phyloP scores from a whole-genome alignment of 2,329 filamentous ascomycete species.

The Diaporthe nobilis region DNA sequence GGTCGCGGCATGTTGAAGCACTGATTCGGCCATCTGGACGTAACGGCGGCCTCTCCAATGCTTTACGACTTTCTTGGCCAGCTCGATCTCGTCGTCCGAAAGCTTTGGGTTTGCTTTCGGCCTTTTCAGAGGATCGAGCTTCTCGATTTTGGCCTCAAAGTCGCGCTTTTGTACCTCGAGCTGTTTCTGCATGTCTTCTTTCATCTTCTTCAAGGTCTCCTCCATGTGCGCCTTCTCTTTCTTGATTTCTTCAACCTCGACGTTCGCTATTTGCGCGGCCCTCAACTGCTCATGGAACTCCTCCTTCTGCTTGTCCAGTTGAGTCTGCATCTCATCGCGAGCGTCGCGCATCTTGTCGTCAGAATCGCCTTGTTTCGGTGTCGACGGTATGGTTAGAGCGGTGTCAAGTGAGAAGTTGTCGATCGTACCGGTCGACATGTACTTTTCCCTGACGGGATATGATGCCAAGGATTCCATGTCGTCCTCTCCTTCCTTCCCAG shows the following conservation, averaged over 20 bases:
- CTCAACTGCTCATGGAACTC: slow-evolving; percentile 85
- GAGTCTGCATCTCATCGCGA: slow-evolving; percentile 85
- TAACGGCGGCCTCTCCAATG: slow-evolving; percentile 90
- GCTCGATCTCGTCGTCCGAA: slow-evolving; percentile 78
- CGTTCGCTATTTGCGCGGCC: slow-evolving; percentile 78
- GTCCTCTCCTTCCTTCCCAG: slow-evolving; percentile 83
- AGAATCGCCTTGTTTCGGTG: slow-evolving; percentile 82
- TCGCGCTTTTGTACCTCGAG: slow-evolving; percentile 85
- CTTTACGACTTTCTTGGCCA: slow-evolving; percentile 75
- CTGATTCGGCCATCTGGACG: slow-evolving; percentile 92
- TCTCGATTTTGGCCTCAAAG: slow-evolving; percentile 87
- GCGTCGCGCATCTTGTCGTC: slow-evolving; percentile 82
- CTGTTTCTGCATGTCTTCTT: slow-evolving; percentile 90
- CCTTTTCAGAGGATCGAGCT: slow-evolving; percentile 76
- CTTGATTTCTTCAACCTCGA: slow-evolving; percentile 87
- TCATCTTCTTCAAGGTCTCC: slow-evolving; percentile 80
- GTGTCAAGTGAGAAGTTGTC: slow-evolving; percentile 98
- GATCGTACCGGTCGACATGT: slow-evolving; percentile 92
- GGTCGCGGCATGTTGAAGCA: slow-evolving; percentile 87
- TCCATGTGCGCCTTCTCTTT: slow-evolving; percentile 90
- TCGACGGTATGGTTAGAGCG: slow-evolving; percentile 92
- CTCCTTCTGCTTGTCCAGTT: slow-evolving; percentile 87
- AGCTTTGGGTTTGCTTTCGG: slow-evolving; percentile 74
- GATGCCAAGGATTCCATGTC: slow-evolving; percentile 92
- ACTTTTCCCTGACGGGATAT: slow-evolving; percentile 92